Conservation (phyloP, 2,329 filamentous ascomycete species). For the Ophiosphaerella narmari region DNA sequence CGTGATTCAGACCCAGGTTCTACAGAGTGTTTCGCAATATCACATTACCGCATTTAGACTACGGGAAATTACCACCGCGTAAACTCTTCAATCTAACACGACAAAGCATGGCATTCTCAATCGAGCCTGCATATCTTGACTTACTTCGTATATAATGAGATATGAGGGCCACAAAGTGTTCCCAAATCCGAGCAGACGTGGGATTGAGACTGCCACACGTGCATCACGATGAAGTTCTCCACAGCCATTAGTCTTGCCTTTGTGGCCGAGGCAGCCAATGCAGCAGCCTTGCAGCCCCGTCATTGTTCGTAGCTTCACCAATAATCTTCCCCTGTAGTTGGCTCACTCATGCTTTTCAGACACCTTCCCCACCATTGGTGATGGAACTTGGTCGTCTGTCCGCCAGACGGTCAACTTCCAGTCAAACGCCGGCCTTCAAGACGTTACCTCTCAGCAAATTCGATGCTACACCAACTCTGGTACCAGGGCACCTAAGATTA, state of each 20-base stretch:
- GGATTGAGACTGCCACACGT: not conserved
- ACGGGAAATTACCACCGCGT: slow-evolving; percentile 25
- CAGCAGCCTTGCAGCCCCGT: slow-evolving; percentile 30
- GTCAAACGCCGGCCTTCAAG: slow-evolving; percentile 26
- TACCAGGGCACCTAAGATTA: slow-evolving; percentile 13
- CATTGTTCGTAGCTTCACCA: slow-evolving; percentile 22
- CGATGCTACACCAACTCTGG: slow-evolving; percentile 41
- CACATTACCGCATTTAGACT: slow-evolving; percentile 21
- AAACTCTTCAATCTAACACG: slow-evolving; percentile 26
- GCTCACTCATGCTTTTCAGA: slow-evolving; percentile 12
- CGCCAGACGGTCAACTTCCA: slow-evolving; percentile 40
- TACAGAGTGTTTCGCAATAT: slow-evolving; percentile 30
- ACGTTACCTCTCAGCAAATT: slow-evolving; percentile 36
- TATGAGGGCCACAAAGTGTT: not conserved
- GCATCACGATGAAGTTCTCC: slow-evolving; percentile 30
- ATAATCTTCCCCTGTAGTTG: not conserved
- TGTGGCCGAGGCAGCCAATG: slow-evolving; percentile 21
- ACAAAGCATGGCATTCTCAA: slow-evolving; percentile 6
- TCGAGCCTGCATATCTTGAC: not conserved
- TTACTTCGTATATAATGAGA: slow-evolving; percentile 4
- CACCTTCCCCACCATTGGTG: slow-evolving; percentile 31
- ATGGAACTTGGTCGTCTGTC: slow-evolving; percentile 38
- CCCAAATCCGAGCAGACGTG: not conserved
- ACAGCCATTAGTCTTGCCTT: slow-evolving; percentile 23
- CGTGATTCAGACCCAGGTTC: slow-evolving; percentile 18